phyloP scores from a whole-genome alignment of 2,329 filamentous ascomycete genomes.

The Celoporthe dispersa region DNA sequence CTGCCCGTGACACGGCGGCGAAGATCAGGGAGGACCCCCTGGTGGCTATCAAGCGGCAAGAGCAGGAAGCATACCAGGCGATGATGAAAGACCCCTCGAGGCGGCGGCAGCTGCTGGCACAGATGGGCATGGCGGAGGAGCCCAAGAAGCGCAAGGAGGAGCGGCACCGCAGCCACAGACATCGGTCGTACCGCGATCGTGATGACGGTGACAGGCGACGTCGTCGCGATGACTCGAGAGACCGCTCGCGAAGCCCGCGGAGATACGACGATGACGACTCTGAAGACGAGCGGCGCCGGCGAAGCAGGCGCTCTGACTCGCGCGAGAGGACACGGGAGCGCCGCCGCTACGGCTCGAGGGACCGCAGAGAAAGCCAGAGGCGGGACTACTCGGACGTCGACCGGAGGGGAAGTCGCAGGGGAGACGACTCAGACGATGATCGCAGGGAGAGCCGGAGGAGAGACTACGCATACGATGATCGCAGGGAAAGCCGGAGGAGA shows the following conservation, averaged over 20 bases:
- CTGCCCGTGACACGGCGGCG: constrained; percentile 75
- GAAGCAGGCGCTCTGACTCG: constrained; percentile 51
- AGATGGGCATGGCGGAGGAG: constrained; percentile 60
- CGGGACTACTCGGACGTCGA: constrained; percentile 31
- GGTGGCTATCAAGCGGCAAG: constrained; percentile 89
- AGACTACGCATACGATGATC: neutral
- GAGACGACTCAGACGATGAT: constrained; percentile 3
- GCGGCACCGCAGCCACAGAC: constrained; percentile 47
- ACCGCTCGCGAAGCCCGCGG: constrained; percentile 47
- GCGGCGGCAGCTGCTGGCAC: constrained; percentile 68
- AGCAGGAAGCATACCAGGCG: constrained; percentile 78
- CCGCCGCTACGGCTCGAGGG: constrained; percentile 39
- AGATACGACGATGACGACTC: constrained; percentile 44
- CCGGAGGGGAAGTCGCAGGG: constrained; percentile 1
- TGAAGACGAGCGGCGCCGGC: constrained; percentile 46
- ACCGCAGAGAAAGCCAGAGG: constrained; percentile 35
- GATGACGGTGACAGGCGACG: constrained; percentile 40
- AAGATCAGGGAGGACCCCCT: constrained; percentile 93
- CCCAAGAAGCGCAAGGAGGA: constrained; percentile 47
- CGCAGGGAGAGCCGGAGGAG: neutral
- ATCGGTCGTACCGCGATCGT: constrained; percentile 40
- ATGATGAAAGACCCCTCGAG: constrained; percentile 79
- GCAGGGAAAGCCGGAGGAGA: constrained; percentile 25
- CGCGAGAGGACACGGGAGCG: constrained; percentile 47
- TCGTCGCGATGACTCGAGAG: constrained; percentile 50